Base-by-base conservation (phyloP, 805 yeast genomes). In the Ogataea siamensis region DNA sequence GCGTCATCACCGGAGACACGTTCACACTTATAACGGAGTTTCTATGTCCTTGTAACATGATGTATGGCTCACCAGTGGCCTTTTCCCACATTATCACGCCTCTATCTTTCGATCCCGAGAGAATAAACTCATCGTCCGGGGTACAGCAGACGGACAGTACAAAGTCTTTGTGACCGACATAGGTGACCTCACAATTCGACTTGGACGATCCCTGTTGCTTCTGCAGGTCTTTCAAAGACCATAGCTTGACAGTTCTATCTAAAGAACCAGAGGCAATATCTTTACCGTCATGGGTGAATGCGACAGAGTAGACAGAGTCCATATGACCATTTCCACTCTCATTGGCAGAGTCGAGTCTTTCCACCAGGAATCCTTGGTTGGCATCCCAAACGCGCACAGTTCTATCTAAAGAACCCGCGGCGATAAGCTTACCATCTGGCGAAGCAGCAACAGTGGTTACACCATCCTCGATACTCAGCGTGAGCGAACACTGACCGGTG, bases 71-170 rank as follows among this genome's bases (percentile, higher is more conserved):
- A 46, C 96, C 96, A 10, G 89, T 78, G 31, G 73, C 70, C 53
- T 89, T 89, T 61, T 91, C 96, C 99, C 99, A 91, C 70, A 91
- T 84, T 46, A 89, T 84, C 39, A 91, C 96, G 37, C 97, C 96
- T 55, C 97, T 82, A 69, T 91, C 99, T 64, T 91, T 91, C 21
- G 96, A 87, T 37, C 98, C 98, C 1, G 95, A 85, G 40, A 91
- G 71, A 40, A 91, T 84, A 70, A 87, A 91, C 60, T 87, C 83
- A 54, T 85, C 86, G 62, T 87, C 91, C 32, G 96, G 96, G 3
- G 97, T 87, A 19, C 94, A 80, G 54, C 97, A 91, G 18, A 91
- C 97, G 31, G 93, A 80, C 45, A 93, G 73, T 15, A 91, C 98
- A 63, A 89, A 91, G 68, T 93, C 98, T 66, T 86, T 87, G 69